A percentile compares a stretch with the other conserved stretches of the same genome.
phyloP scores from a whole-genome alignment of 225 moss, liverwort and hornwort genomes.

The Ulota crispa region DNA sequence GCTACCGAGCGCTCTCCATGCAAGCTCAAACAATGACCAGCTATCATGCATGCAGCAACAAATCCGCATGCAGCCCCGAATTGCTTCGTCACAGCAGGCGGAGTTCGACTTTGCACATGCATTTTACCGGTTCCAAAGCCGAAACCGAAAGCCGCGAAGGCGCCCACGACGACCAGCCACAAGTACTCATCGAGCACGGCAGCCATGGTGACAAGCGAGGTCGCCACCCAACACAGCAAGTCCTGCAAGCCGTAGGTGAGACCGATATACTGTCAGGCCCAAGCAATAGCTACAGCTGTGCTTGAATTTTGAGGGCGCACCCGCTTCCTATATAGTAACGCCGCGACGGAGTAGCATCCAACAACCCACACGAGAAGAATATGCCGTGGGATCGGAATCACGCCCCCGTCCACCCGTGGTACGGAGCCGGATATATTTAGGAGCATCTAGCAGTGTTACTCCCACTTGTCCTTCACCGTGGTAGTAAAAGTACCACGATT shows the following conservation, averaged over 20 bases:
- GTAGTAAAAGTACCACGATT: not conserved
- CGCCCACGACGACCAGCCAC: constrained; percentile 57
- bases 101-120: too few relatives aligned
- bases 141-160: constrained; percentile 49
- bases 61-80: not conserved
- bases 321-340: not conserved
- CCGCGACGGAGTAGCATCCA: not conserved
- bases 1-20: not conserved
- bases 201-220: constrained; percentile 7
- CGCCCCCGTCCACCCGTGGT: not conserved
- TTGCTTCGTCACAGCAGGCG: not conserved
- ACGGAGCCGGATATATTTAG: not conserved
- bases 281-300: not conserved
- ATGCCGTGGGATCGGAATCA: not conserved
- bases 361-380: not conserved
- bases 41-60: too few relatives aligned
- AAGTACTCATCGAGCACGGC: constrained; percentile 47
- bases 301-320: not conserved
- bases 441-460: not conserved
- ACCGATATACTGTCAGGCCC: not conserved
- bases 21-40: not conserved
- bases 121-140: constrained; percentile 47
- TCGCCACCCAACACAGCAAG: not conserved
- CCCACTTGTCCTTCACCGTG: not conserved
- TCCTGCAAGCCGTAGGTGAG: too few relatives aligned